Evolutionary conservation across 164 flowering plant genomes (phyloP).

Genomic region (Saururus chinensis): DNA sequence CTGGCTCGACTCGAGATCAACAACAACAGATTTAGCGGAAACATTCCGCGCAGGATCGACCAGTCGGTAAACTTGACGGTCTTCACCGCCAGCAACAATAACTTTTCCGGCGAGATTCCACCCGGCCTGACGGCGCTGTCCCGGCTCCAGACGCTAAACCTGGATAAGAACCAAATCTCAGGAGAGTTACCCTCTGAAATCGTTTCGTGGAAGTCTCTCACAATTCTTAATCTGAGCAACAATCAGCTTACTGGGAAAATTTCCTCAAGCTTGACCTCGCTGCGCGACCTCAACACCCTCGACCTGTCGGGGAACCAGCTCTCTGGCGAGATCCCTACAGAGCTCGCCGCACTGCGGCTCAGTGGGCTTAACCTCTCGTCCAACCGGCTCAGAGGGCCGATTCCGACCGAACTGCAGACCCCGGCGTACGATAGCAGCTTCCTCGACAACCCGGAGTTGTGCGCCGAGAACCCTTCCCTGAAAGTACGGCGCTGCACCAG

Average conservation of each 20-base stretch:
- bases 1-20: constrained; percentile 34
- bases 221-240: constrained; percentile 25
- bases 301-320: constrained; percentile 61
- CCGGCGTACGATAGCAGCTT: constrained; percentile 48
- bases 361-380: constrained; percentile 53
- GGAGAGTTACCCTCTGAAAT: constrained; percentile 34
- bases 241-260: constrained; percentile 57
- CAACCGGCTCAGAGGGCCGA: constrained; percentile 47
- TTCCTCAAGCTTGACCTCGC: constrained; percentile 29
- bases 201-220: constrained; percentile 30
- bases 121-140: constrained; percentile 29
- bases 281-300: constrained; percentile 33
- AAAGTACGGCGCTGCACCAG: constrained; percentile 18
- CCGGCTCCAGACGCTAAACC: constrained; percentile 17
- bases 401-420: constrained; percentile 47
- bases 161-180: constrained; percentile 36
- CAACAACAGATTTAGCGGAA: constrained; percentile 42
- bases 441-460: constrained; percentile 51
- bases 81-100: constrained; percentile 42
- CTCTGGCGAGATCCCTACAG: constrained; percentile 59
- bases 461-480: constrained; percentile 22
- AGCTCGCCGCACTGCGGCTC: constrained; percentile 30
- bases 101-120: constrained; percentile 39
- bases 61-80: constrained; percentile 20
- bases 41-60: constrained; percentile 25